Evolutionary conservation across 805 yeast species (phyloP).

Genomic region (Isabelozyma gotoi): DNA sequence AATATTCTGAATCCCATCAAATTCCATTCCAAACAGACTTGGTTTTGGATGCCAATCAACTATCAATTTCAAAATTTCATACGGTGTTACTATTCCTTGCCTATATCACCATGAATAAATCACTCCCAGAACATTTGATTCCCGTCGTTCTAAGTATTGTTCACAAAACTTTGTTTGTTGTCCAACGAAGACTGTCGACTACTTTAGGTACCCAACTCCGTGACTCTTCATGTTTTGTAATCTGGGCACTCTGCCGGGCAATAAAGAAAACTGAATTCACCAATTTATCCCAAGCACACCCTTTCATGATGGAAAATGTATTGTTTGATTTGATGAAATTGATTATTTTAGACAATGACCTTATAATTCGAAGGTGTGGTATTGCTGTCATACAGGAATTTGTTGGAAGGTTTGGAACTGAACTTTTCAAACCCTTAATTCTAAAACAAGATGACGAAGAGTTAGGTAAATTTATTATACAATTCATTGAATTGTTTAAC

Average conservation of each 20-base stretch:
- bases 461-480: slow-evolving; percentile 39
- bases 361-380: slow-evolving; percentile 75
- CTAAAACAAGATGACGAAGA: slow-evolving; percentile 5
- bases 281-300: not conserved
- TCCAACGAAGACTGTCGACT: slow-evolving; percentile 51
- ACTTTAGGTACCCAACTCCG: slow-evolving; percentile 68
- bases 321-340: slow-evolving; percentile 46
- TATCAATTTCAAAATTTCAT: slow-evolving; percentile 50
- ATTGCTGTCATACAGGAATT: slow-evolving; percentile 86
- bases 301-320: slow-evolving; percentile 15
- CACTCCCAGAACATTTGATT: slow-evolving; percentile 20
- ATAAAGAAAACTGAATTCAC: slow-evolving; percentile 15
- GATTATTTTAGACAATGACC: slow-evolving; percentile 69
- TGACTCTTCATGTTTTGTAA: slow-evolving; percentile 80
- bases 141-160: slow-evolving; percentile 37
- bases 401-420: slow-evolving; percentile 68
- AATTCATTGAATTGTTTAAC: slow-evolving; percentile 61
- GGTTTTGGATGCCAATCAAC: slow-evolving; percentile 23
- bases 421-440: slow-evolving; percentile 22
- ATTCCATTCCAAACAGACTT: slow-evolving; percentile 7
- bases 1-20: too few species aligned
- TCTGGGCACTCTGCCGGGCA: slow-evolving; percentile 72
- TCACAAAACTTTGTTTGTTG: slow-evolving; percentile 50
- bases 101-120: slow-evolving; percentile 26
- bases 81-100: slow-evolving; percentile 61